Conservation (phyloP, 2,329 filamentous ascomycete species). For the Clarireedia homoeocarpa region DNA sequence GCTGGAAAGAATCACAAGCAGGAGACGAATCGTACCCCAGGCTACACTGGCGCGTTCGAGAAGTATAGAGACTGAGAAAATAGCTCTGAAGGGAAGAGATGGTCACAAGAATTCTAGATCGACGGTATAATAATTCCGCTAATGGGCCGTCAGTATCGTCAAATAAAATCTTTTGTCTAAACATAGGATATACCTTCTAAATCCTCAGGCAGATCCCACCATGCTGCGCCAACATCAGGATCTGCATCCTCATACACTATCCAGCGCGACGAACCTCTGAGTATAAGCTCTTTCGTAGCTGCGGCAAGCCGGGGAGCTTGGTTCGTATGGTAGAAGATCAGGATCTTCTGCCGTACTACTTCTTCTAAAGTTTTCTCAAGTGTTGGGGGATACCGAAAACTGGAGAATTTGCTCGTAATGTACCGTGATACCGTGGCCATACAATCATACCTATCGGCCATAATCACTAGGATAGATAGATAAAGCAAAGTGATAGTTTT, state of each 20-base stretch:
- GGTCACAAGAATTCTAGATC: constrained; percentile 59
- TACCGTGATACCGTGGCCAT: constrained; percentile 46
- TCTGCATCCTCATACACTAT: constrained; percentile 25
- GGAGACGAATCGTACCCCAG: constrained; percentile 66
- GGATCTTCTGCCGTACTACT: constrained; percentile 58
- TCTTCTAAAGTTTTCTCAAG: constrained; percentile 50
- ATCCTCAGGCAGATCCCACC: constrained; percentile 66
- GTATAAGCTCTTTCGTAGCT: constrained; percentile 57
- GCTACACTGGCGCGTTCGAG: constrained; percentile 60
- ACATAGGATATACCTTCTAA: constrained; percentile 47
- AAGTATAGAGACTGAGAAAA: constrained; percentile 60
- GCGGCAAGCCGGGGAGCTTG: constrained; percentile 51
- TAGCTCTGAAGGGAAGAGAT: constrained; percentile 62
- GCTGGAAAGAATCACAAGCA: constrained; percentile 70
- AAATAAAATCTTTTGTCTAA: neutral
- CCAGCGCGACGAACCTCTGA: constrained; percentile 50
- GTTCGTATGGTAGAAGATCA: constrained; percentile 58
- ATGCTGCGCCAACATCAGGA: constrained; percentile 39
- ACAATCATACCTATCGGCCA: constrained; percentile 69
- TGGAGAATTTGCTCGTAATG: constrained; percentile 37
- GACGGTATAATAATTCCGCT: constrained; percentile 60
- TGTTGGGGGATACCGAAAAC: constrained; percentile 48
- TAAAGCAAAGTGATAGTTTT: constrained; percentile 47
- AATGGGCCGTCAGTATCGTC: neutral
- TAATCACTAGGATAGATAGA: constrained; percentile 58